Base-by-base conservation (phyloP, 495 filamentous ascomycete genomes). In the Paragyromitra xinjiangensis region DNA sequence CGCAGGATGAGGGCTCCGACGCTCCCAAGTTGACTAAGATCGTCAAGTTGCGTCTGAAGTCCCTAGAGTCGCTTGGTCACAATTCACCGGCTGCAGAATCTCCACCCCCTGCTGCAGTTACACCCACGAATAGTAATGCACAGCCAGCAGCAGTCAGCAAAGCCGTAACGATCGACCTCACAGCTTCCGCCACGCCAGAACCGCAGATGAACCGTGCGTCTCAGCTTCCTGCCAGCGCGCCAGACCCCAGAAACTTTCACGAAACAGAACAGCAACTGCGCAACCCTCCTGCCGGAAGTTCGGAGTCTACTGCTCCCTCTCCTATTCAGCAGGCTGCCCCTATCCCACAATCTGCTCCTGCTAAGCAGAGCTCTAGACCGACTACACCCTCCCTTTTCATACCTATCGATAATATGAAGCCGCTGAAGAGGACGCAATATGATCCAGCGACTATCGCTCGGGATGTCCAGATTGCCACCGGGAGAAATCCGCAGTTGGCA, bases 381-480 rank as follows among this genome's bases (percentile, higher is more conserved):
- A 37, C 24, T 26, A 44, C 22, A 7, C n/a, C 9, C n/a, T 37
- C 39, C 3, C 68, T 76, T 39, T 50, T 56, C 24, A 24, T 42
- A 4, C 24, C 37, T 4, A 42, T 70, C 6, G 16, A 39, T 8
- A 22, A 56, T 11, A 29, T 55, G 34, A 61, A 79, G 22, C 66
- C 61, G 16, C 48, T 61, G n/a, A 29, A 37, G n/a, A 77, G 29
- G 34, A n/a, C 29, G 24, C 5, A 16, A 12, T 93, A 93, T 80
- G 83, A 92, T 80, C 84, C 87, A 0, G 83, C 85, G 16, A 92
- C 89, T 0, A 91, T 93, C 73, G 91, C 90, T 3, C 84, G 89
- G 34, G 90, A 92, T 79, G 84, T 93, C 1, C 82, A 92, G 29
- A 85, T 92, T 45, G 87, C 88, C 24, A 81, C 87, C 0, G 89